These are phyloP conservation scores for Pseudogymnoascus sp. DNA, from an alignment of 2,329 filamentous ascomycete species.

Conservation along the genomic window DNA sequence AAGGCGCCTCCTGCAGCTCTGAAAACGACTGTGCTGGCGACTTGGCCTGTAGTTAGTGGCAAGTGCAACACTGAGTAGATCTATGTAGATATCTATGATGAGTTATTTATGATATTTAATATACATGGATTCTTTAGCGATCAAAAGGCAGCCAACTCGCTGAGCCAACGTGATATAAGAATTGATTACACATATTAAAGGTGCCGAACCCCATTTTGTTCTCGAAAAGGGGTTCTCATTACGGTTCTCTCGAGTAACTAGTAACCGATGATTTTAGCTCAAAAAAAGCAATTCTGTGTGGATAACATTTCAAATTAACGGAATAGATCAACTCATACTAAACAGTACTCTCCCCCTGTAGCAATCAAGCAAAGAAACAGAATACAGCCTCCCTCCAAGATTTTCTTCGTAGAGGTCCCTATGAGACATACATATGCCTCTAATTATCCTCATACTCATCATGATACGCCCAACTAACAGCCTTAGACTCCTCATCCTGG, in stretches of 20 bases:
- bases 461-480: constrained; percentile 15
- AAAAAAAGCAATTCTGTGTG: background rate
- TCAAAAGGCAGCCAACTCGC: background rate
- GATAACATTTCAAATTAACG: background rate
- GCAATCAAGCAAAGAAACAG: background rate
- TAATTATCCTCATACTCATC: constrained; percentile 14
- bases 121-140: background rate
- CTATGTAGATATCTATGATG: background rate
- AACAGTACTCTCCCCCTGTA: background rate
- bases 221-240: background rate
- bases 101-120: background rate
- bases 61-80: background rate
- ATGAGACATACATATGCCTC: background rate
- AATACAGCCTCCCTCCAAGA: background rate
- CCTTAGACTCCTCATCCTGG: constrained; percentile 20
- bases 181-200: background rate
- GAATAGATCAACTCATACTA: background rate
- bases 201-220: background rate
- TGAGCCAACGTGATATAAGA: background rate
- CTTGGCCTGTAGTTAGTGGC: background rate
- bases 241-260: background rate
- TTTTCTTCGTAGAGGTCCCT: background rate
- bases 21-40: too few relatives aligned
- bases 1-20: too few relatives aligned
- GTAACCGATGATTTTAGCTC: background rate